Evolutionary conservation across 805 yeast species (phyloP), one percentile per base, ranked within the genome.

Genomic region (Brettanomyces nanus): DNA sequence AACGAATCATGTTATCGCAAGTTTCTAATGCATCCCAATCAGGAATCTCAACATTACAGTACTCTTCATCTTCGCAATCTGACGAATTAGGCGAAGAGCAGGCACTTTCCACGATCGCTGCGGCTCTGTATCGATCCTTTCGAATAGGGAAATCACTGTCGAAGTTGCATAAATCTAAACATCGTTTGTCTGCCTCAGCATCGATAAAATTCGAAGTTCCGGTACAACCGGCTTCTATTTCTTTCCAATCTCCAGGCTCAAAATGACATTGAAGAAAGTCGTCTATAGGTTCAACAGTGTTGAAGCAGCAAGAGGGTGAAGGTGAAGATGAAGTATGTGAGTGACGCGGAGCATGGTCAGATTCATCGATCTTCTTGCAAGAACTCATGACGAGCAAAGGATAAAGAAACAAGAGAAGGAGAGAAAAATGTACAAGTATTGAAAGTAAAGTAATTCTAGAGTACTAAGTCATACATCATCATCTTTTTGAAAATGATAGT

Each of bases 131-230:
- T 10, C 9, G 13, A 13, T 20, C 34, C 5, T 31, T 23, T 3
- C 14, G 15, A 9, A 21, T 7, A 20, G 34, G 5, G 15, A 21
- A 31, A 4, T 13, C 30, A n/a, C 30, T 25, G 14, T 38, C 34
- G 33, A 35, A 39, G n/a, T 39, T 21, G 19, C 42, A 39, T 14
- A 31, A 32, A 6, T 39, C 42, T 21, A 39, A 35, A 11, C 42
- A 39, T 19, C 29, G 27, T 4, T 39, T 39, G 30, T 11, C 32
- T 29, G 14, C 9, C 21, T 13, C 33, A 29, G 26, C 35, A 33
- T 33, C 19, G 15, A 15, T n/a, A 14, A 15, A 30, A 21, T 6
- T n/a, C n/a, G 19, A 9, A 4, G 18, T n/a, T 6, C 7, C 14
- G 10, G 35, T 11, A 18, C 33, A 30, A 19, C 13, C 20, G 14